phyloP scores from a whole-genome alignment of 352 stramenopile genomes.

The Phytopythium litorale region DNA sequence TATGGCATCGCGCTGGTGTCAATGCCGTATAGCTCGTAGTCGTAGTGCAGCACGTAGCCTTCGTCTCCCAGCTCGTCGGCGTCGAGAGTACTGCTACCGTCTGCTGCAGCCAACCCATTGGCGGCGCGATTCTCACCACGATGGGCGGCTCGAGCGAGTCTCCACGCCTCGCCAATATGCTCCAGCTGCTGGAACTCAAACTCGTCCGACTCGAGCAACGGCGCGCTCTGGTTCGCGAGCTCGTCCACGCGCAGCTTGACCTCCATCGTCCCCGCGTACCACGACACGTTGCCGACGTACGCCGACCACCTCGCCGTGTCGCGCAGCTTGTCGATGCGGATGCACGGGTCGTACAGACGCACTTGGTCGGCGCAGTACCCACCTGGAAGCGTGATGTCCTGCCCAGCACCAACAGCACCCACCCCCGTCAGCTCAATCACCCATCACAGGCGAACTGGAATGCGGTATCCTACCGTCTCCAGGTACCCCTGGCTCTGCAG shows the following conservation, averaged over 20 bases:
- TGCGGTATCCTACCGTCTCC: slow-evolving; percentile 32
- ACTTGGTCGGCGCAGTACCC: slow-evolving; percentile 31
- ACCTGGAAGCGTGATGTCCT: slow-evolving; percentile 55
- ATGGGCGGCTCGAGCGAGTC: slow-evolving; percentile 15
- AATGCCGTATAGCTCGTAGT: slow-evolving; percentile 64
- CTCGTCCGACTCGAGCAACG: slow-evolving; percentile 5
- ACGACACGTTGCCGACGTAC: slow-evolving; percentile 69
- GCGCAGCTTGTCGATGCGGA: slow-evolving; percentile 50
- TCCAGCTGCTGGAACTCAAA: slow-evolving; percentile 24
- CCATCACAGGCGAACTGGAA: not conserved
- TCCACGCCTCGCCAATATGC: slow-evolving; percentile 20
- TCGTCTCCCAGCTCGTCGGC: slow-evolving; percentile 21
- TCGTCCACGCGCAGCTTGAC: slow-evolving; percentile 49
- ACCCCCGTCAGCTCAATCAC: not conserved
- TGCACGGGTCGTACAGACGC: slow-evolving; percentile 44
- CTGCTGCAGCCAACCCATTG: not conserved
- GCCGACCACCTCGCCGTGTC: slow-evolving; percentile 58
- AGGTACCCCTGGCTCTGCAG: slow-evolving; percentile 74
- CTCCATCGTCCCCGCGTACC: slow-evolving; percentile 56
- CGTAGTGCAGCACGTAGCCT: slow-evolving; percentile 68
- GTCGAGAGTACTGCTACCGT: slow-evolving; percentile 4
- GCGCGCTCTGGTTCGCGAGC: slow-evolving; percentile 36
- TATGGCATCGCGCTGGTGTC: slow-evolving; percentile 30
- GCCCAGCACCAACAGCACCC: slow-evolving; percentile 3
- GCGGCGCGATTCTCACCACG: slow-evolving; percentile 4